A percentile compares a stretch with the other conserved stretches of the same genome.
phyloP scores from a whole-genome alignment of 129 eudicot genomes.

The Flaveria robusta region DNA sequence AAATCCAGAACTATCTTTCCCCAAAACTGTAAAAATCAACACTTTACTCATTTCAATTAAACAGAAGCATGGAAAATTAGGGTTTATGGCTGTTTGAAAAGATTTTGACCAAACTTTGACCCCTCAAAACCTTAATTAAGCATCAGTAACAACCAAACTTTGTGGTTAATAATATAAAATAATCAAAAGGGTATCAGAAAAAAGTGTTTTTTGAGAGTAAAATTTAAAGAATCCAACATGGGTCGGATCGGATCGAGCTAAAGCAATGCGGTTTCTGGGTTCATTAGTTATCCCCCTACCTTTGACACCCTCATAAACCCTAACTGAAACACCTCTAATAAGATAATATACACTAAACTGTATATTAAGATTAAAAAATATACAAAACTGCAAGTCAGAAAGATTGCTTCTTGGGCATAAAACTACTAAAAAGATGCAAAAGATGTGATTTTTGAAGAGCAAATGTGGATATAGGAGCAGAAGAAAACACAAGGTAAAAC shows the following conservation, averaged over 20 bases:
- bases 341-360: neutral
- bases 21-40: conserved; percentile 19
- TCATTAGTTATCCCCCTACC: conserved; percentile 12
- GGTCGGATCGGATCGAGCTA: neutral
- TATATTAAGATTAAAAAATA: neutral
- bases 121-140: neutral
- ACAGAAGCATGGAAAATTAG: neutral
- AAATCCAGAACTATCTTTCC: neutral
- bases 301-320: conserved; percentile 8
- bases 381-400: conserved; percentile 13
- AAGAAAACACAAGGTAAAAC: neutral
- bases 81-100: conserved; percentile 19
- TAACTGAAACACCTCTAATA: neutral
- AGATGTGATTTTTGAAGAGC: neutral
- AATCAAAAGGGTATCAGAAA: conserved; percentile 21
- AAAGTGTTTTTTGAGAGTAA: conserved; percentile 11
- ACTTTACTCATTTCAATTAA: conserved; percentile 19
- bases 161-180: neutral
- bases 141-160: conserved; percentile 11
- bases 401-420: neutral
- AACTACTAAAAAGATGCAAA: conserved; percentile 19
- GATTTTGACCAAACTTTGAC: conserved; percentile 6
- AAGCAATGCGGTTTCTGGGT: conserved; percentile 20
- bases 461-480: neutral
- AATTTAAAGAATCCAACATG: neutral